These are phyloP conservation scores for Exophiala bonariae DNA, from an alignment of 2,329 filamentous ascomycete genomes.

Conservation along the genomic window DNA sequence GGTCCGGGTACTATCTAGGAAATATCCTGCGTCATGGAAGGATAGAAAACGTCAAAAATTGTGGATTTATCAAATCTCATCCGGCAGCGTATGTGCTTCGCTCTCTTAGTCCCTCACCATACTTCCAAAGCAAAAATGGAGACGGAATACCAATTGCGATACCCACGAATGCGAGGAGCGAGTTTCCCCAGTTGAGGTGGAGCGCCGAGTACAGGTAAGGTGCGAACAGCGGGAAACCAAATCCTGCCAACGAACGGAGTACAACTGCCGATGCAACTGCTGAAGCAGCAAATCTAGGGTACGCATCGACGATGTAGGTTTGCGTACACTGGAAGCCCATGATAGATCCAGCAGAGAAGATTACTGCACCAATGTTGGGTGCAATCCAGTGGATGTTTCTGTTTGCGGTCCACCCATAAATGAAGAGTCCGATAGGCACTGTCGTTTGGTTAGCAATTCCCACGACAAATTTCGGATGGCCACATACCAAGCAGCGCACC, in stretches of 20 bases:
- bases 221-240: conserved; percentile 44
- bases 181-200: conserved; percentile 43
- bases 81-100: conserved; percentile 52
- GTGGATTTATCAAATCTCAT: too few species aligned
- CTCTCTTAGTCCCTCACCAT: conserved; percentile 46
- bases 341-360: conserved; percentile 52
- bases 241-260: conserved; percentile 40
- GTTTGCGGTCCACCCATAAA: conserved; percentile 60
- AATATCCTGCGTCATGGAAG: too few species aligned
- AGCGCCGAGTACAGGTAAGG: conserved; percentile 41
- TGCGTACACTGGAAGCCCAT: conserved; percentile 47
- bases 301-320: conserved; percentile 45
- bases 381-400: conserved; percentile 53
- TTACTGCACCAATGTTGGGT: conserved; percentile 53
- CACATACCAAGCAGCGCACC: conserved; percentile 46
- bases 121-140: conserved; percentile 53
- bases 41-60: too few species aligned
- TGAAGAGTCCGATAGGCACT: conserved; percentile 54
- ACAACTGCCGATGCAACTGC: conserved; percentile 38
- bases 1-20: too few species aligned
- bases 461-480: too few species aligned
- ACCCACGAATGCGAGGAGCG: conserved; percentile 35
- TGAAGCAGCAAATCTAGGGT: conserved; percentile 41
- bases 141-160: conserved; percentile 46
- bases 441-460: too few species aligned